A percentile compares a stretch with the other conserved stretches of the same genome.
phyloP scores from a whole-genome alignment of 116 monocot species.

The Thalassia testudinum region DNA sequence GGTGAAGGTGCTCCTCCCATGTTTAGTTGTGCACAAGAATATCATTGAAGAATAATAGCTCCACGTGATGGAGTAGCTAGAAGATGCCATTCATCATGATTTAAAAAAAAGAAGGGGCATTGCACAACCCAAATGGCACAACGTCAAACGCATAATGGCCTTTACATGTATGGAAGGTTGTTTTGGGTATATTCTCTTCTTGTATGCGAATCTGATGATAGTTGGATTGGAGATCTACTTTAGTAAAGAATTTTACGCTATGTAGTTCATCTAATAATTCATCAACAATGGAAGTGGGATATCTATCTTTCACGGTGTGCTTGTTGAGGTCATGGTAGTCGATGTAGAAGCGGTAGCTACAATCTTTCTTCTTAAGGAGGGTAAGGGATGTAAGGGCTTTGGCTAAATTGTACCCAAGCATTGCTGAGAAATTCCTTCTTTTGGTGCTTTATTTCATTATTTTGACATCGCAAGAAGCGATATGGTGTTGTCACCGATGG shows the following conservation, averaged over 20 bases:
- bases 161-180: neutral
- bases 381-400: no score
- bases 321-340: conserved; percentile 2
- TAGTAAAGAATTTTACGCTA: neutral
- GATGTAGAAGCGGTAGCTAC: neutral
- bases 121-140: neutral
- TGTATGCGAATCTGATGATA: conserved; percentile 1
- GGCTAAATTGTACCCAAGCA: no score
- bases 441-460: no score
- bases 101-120: neutral
- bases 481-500: no score
- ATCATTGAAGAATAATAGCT: neutral
- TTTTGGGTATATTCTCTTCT: neutral
- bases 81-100: neutral
- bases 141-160: conserved; percentile 2
- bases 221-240: neutral
- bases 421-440: no score
- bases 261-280: conserved; percentile 3
- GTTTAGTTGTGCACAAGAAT: neutral
- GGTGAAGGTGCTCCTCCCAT: neutral
- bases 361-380: neutral
- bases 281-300: neutral
- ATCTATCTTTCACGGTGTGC: neutral
- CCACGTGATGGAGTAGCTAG: neutral
- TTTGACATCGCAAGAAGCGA: no score